Percentiles rank a stretch among this genome's conserved stretches.
phyloP scores from a whole-genome alignment of 805 yeast species.

The Ogataea degrootiae region DNA sequence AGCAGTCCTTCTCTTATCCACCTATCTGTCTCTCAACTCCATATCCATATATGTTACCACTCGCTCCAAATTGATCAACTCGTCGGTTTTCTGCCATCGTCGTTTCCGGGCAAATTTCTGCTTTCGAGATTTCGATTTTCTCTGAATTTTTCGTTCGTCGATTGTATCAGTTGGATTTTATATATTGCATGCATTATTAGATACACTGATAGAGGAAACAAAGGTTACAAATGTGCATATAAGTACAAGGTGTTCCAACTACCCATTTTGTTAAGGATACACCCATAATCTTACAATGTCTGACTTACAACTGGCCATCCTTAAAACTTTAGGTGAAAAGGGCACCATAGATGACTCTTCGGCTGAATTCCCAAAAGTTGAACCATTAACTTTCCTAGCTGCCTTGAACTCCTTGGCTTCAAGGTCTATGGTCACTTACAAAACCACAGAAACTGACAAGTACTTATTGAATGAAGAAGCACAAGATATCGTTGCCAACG shows the following conservation, averaged over 20 bases:
- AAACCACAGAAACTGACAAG: constrained; percentile 66
- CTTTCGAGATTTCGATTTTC: too few relatives aligned
- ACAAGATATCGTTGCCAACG: constrained; percentile 65
- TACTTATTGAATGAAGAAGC: constrained; percentile 83
- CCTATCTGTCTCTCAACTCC: too few relatives aligned
- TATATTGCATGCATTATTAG: neutral
- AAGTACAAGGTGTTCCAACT: neutral
- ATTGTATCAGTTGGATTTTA: too few relatives aligned
- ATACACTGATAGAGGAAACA: neutral
- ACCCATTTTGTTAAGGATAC: neutral
- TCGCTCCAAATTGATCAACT: neutral
- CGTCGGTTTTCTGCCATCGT: neutral
- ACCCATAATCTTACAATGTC: constrained; percentile 42
- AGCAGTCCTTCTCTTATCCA: too few relatives aligned
- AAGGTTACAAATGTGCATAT: neutral
- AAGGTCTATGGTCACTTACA: constrained; percentile 71
- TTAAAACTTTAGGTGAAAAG: constrained; percentile 58
- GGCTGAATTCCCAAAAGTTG: constrained; percentile 58
- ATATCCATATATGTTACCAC: neutral
- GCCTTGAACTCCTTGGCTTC: constrained; percentile 84
- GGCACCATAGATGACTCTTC: constrained; percentile 68
- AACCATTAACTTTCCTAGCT: constrained; percentile 66
- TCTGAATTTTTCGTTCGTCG: too few relatives aligned
- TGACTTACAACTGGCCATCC: constrained; percentile 57
- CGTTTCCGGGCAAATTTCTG: neutral